phyloP scores from a whole-genome alignment of 228 moss, liverwort and hornwort species.

The Sphagnum fallax region DNA sequence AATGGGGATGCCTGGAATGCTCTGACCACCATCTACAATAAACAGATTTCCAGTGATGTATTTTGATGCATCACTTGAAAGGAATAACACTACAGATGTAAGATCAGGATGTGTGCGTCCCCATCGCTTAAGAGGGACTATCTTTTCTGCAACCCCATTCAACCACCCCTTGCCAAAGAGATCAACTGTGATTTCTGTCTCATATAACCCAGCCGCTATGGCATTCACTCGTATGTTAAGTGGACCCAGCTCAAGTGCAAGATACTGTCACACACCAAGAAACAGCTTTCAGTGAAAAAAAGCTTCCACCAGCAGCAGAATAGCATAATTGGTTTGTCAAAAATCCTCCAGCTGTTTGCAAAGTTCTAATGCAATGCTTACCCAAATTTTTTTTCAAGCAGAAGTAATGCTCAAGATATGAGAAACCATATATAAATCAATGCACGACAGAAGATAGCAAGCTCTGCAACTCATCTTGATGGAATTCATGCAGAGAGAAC shows the following conservation, averaged over 20 bases:
- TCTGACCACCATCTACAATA: slow-evolving; percentile 79
- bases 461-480: neutral
- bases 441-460: no score
- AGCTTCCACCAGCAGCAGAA: neutral
- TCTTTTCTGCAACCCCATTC: slow-evolving; percentile 27
- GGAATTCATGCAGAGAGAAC: neutral
- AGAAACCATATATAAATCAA: no score
- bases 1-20: slow-evolving; percentile 54
- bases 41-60: slow-evolving; percentile 76
- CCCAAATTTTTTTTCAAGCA: no score
- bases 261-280: slow-evolving; percentile 12
- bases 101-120: slow-evolving; percentile 62
- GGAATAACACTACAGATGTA: slow-evolving; percentile 64
- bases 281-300: neutral
- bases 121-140: slow-evolving; percentile 59
- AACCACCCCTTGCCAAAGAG: slow-evolving; percentile 62
- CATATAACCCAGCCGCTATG: slow-evolving; percentile 76
- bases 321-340: neutral
- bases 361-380: no score
- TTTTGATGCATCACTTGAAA: slow-evolving; percentile 59
- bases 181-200: slow-evolving; percentile 67
- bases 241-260: slow-evolving; percentile 73
- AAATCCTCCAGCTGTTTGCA: no score
- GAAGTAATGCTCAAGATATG: no score
- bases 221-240: slow-evolving; percentile 66